Evolutionary conservation across 495 filamentous ascomycete genomes (phyloP).

Genomic region (Friedmanniomyces endolithicus): DNA sequence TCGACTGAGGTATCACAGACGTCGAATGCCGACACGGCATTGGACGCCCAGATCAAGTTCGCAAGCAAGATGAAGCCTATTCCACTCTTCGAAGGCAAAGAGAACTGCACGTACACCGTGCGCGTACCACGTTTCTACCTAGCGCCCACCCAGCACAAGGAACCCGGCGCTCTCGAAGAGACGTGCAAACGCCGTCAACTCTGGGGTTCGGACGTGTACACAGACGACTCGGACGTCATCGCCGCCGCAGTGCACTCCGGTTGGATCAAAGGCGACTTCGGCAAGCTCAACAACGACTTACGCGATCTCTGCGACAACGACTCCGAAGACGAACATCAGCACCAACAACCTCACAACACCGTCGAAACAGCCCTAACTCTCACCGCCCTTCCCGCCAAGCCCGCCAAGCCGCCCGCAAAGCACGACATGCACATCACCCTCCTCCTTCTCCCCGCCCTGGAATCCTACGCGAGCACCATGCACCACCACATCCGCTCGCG

Average conservation of each 20-base stretch:
- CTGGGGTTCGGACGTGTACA: constrained; percentile 91
- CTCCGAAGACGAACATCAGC: constrained; percentile 19
- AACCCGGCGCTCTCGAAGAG: constrained; percentile 53
- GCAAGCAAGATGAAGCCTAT: constrained; percentile 60
- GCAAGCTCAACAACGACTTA: constrained; percentile 55
- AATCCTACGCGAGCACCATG: constrained; percentile 59
- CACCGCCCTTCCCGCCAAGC: constrained; percentile 39
- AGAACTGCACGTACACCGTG: constrained; percentile 83
- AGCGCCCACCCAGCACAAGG: neutral
- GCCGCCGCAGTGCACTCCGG: constrained; percentile 89
- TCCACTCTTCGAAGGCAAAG: constrained; percentile 65
- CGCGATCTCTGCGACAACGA: constrained; percentile 48
- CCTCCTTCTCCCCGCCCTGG: constrained; percentile 65
- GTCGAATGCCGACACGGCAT: constrained; percentile 31
- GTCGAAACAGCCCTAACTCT: no score
- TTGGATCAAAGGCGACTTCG: constrained; percentile 81
- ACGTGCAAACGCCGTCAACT: constrained; percentile 65
- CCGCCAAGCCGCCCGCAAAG: constrained; percentile 42
- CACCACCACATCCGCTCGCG: constrained; percentile 71
- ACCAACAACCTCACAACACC: neutral
- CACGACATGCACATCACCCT: constrained; percentile 76
- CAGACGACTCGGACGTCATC: constrained; percentile 87
- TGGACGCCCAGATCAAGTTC: constrained; percentile 48
- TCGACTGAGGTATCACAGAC: constrained; percentile 38
- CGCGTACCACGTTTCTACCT: constrained; percentile 75